A percentile compares a stretch with the other conserved stretches of the same genome.
Evolutionary conservation across 805 yeast species (phyloP).

Genomic region (Wickerhamiella musiphila): DNA sequence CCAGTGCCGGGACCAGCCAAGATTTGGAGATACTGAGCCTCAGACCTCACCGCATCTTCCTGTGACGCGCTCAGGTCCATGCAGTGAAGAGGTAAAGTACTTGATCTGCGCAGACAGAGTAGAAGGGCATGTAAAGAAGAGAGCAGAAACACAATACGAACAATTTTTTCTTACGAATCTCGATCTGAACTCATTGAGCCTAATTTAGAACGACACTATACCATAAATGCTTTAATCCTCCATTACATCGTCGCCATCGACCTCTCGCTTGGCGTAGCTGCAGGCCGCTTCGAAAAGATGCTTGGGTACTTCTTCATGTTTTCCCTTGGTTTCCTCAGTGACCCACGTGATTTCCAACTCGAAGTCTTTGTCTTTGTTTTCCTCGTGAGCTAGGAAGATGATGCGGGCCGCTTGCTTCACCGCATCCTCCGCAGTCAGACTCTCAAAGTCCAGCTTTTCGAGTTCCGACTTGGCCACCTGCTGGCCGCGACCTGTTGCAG

Average conservation of each 20-base stretch:
- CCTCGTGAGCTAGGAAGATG: slow-evolving; percentile 89
- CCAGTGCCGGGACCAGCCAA: slow-evolving; percentile 56
- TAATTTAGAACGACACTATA: too few species aligned
- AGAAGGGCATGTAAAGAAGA: too few species aligned
- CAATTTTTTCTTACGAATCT: too few species aligned
- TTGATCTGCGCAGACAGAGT: too few species aligned
- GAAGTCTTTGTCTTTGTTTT: slow-evolving; percentile 91
- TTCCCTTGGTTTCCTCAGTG: slow-evolving; percentile 62
- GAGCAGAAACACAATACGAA: too few species aligned
- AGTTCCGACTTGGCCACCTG: slow-evolving; percentile 95
- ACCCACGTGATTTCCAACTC: slow-evolving; percentile 92
- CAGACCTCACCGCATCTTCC: slow-evolving; percentile 26
- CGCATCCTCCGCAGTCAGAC: slow-evolving; percentile 60
- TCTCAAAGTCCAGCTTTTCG: slow-evolving; percentile 67
- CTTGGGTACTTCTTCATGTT: slow-evolving; percentile 65
- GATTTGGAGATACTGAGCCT: slow-evolving; percentile 31
- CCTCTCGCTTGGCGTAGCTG: slow-evolving; percentile 66
- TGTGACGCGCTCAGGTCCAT: too few species aligned
- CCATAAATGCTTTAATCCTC: too few species aligned
- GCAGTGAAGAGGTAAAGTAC: too few species aligned
- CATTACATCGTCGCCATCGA: slow-evolving; percentile 58
- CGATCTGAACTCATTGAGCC: too few species aligned
- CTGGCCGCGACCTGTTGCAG: slow-evolving; percentile 97
- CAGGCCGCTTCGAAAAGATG: slow-evolving; percentile 70
- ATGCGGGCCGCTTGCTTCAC: slow-evolving; percentile 88